These are phyloP conservation scores for Waitea zeae DNA, from an alignment of 1,284 basidiomycete species.

Conservation along the genomic window DNA sequence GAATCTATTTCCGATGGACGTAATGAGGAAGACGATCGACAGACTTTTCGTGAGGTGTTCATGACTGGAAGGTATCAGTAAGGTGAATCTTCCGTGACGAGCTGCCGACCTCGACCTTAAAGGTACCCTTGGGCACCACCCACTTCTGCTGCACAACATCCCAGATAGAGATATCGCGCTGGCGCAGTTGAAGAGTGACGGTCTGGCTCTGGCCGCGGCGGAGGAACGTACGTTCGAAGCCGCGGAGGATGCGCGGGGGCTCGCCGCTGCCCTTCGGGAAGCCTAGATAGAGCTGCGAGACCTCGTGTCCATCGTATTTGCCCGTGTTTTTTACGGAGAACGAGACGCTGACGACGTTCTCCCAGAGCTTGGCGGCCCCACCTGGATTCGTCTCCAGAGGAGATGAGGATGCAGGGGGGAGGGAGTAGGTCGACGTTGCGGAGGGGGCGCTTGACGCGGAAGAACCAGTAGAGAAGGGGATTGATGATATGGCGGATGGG, in stretches of 20 bases:
- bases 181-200: slow-evolving; percentile 20
- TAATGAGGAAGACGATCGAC: too few relatives aligned
- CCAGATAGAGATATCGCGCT: slow-evolving; percentile 28
- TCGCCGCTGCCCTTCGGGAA: slow-evolving; percentile 20
- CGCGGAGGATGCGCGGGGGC: slow-evolving; percentile 25
- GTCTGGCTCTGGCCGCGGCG: slow-evolving; percentile 16
- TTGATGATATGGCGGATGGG: neutral
- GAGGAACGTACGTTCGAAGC: slow-evolving; percentile 25
- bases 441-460: too few relatives aligned
- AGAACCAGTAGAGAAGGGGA: too few relatives aligned
- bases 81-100: slow-evolving; percentile 42
- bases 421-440: too few relatives aligned
- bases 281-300: slow-evolving; percentile 22
- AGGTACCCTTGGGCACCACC: slow-evolving; percentile 26
- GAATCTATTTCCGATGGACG: too few relatives aligned
- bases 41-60: too few relatives aligned
- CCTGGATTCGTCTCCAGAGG: too few relatives aligned
- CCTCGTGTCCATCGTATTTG: slow-evolving; percentile 11
- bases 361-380: too few relatives aligned
- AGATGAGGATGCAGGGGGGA: too few relatives aligned
- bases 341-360: slow-evolving; percentile 10
- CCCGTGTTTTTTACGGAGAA: slow-evolving; percentile 17
- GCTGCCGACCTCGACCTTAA: slow-evolving; percentile 27
- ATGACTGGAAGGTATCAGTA: too few relatives aligned
- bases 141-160: slow-evolving; percentile 30